These are phyloP conservation scores for Tilletia horrida DNA, from an alignment of 1,284 basidiomycete genomes.

Conservation along the genomic window DNA sequence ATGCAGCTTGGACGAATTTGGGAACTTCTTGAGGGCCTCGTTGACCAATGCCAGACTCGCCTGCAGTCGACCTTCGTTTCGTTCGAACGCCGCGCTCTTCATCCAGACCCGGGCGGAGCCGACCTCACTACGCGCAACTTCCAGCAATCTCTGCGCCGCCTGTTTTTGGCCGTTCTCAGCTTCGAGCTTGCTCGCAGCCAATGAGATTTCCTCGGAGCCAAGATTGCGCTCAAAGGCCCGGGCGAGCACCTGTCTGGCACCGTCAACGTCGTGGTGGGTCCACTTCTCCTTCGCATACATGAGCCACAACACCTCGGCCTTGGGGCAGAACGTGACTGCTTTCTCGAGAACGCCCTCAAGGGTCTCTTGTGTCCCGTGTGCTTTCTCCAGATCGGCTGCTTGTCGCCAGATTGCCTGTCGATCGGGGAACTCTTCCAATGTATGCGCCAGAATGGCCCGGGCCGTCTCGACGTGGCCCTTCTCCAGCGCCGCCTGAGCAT, in stretches of 20 bases:
- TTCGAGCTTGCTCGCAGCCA: conserved; percentile 93
- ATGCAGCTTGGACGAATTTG: conserved; percentile 83
- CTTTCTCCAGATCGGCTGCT: conserved; percentile 87
- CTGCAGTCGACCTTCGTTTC: conserved; percentile 75
- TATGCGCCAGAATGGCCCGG: conserved; percentile 81
- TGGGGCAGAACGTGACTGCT: conserved; percentile 83
- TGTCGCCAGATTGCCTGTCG: conserved; percentile 76
- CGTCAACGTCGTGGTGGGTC: conserved; percentile 73
- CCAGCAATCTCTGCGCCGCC: conserved; percentile 78
- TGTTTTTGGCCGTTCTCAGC: conserved; percentile 84
- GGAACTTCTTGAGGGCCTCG: conserved; percentile 75
- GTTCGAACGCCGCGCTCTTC: conserved; percentile 92
- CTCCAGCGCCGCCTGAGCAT: conserved; percentile 76
- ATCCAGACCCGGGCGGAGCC: conserved; percentile 94
- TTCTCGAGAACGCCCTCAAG: conserved; percentile 76
- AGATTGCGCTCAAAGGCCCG: conserved; percentile 90
- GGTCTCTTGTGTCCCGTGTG: conserved; percentile 75
- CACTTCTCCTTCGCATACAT: conserved; percentile 96
- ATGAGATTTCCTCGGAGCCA: conserved; percentile 93
- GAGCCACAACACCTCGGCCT: conserved; percentile 92
- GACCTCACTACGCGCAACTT: conserved; percentile 81
- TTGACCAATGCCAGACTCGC: conserved; percentile 71
- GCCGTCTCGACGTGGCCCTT: conserved; percentile 77
- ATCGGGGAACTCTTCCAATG: conserved; percentile 85
- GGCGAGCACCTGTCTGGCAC: conserved; percentile 79